phyloP scores from a whole-genome alignment of 192 early-diverging fungal species.

The Piromyces finnis region DNA sequence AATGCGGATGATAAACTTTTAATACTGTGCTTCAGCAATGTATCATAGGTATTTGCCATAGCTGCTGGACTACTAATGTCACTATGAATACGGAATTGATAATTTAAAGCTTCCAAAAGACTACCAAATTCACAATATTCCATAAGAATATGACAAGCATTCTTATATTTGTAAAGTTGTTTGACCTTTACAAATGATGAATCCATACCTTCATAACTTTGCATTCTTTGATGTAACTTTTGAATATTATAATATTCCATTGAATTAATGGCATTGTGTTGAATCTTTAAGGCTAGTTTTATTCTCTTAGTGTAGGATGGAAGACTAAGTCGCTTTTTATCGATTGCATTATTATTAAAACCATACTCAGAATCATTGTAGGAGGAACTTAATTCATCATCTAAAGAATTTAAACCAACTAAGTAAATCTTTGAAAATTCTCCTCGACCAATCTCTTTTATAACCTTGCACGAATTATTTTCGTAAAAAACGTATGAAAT shows the following conservation, averaged over 20 bases:
- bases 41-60: neutral
- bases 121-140: neutral
- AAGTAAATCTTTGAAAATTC: neutral
- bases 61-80: neutral
- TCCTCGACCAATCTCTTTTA: neutral
- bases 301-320: neutral
- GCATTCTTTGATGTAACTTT: neutral
- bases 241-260: neutral
- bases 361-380: too few species aligned
- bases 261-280: neutral
- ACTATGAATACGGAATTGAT: neutral
- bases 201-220: neutral
- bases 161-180: neutral
- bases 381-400: neutral
- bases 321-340: neutral
- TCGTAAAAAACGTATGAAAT: neutral
- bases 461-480: neutral
- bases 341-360: neutral
- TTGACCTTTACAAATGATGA: neutral
- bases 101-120: neutral
- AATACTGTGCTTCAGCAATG: neutral
- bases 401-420: neutral
- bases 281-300: neutral
- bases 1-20: neutral
- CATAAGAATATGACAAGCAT: neutral